Evolutionary conservation across 192 early-diverging fungal genomes (phyloP).

Genomic region (Diversispora epigaea): DNA sequence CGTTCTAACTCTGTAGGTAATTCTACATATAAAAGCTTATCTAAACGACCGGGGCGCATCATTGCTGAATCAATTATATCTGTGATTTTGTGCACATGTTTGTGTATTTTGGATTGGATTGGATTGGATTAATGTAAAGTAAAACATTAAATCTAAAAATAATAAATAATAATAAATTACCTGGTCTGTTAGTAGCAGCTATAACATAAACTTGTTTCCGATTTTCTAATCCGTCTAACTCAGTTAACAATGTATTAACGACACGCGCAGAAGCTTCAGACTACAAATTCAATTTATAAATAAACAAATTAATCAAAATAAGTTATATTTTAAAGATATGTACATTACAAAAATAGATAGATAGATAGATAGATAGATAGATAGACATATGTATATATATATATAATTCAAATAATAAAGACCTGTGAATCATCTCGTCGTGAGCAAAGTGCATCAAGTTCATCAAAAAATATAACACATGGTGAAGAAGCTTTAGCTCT

Average conservation of each 20-base stretch:
- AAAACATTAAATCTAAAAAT: too few relatives aligned
- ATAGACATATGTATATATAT: too few relatives aligned
- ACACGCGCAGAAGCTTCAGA: slow-evolving; percentile 89
- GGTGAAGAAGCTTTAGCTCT: slow-evolving; percentile 90
- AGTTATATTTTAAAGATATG: too few relatives aligned
- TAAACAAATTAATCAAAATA: background rate
- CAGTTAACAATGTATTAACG: slow-evolving; percentile 96
- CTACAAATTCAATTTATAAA: slow-evolving; percentile 43
- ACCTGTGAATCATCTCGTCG: slow-evolving; percentile 88
- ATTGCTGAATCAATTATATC: slow-evolving; percentile 98
- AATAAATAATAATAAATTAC: slow-evolving; percentile 30
- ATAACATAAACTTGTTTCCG: slow-evolving; percentile 92
- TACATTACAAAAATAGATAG: too few relatives aligned
- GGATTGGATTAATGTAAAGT: too few relatives aligned
- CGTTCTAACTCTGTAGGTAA: slow-evolving; percentile 80
- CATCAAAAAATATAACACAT: slow-evolving; percentile 98
- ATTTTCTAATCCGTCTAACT: slow-evolving; percentile 92
- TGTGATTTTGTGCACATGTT: too few relatives aligned
- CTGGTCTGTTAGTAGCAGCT: slow-evolving; percentile 95
- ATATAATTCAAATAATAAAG: background rate
- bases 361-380: too few relatives aligned
- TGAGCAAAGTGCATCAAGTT: slow-evolving; percentile 92
- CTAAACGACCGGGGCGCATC: slow-evolving; percentile 94
- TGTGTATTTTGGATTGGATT: too few relatives aligned
- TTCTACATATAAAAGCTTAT: slow-evolving; percentile 97